phyloP scores from a whole-genome alignment of 1,284 basidiomycete genomes.

The Boletus mariae region DNA sequence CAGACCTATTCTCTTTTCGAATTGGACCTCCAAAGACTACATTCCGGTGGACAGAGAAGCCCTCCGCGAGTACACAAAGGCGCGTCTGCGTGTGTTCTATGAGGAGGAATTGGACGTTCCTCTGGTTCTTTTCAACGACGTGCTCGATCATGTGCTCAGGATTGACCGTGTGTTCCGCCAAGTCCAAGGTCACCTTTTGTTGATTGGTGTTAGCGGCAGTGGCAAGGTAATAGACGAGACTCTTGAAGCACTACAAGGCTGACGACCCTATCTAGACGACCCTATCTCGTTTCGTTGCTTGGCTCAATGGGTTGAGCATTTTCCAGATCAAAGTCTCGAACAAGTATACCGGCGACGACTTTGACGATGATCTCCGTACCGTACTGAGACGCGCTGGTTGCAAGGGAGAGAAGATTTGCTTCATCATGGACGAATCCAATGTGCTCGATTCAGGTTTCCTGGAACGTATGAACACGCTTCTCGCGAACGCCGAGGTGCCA shows the following conservation, averaged over 20 bases:
- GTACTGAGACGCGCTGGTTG: conserved; percentile 93
- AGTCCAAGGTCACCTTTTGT: conserved; percentile 91
- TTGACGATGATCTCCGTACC: conserved; percentile 94
- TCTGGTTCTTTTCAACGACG: conserved; percentile 98
- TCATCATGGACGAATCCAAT: conserved; percentile 99
- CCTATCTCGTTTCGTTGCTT: conserved; percentile 96
- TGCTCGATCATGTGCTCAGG: conserved; percentile 93
- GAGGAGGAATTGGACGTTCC: conserved; percentile 98
- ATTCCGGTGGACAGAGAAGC: conserved; percentile 91
- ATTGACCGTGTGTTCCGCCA: conserved; percentile 99
- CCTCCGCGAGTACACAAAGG: conserved; percentile 95
- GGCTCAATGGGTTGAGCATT: conserved; percentile 99
- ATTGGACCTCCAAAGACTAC: conserved; percentile 99
- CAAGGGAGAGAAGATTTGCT: conserved; percentile 98
- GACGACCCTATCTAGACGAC: conserved; percentile 67
- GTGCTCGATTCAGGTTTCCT: conserved; percentile 98
- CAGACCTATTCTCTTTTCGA: conserved; percentile 95
- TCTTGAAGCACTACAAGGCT: conserved; percentile 3
- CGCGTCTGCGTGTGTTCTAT: conserved; percentile 91
- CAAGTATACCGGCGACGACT: conserved; percentile 97
- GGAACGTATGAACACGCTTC: conserved; percentile 97
- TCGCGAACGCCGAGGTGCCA: conserved; percentile 99
- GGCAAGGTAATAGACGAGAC: conserved; percentile 71
- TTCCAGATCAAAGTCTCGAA: conserved; percentile 99
- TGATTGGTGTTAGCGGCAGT: conserved; percentile 97